These are phyloP conservation scores for Solanum chmielewskii DNA, from an alignment of 257 asterid genomes.

Conservation along the genomic window DNA sequence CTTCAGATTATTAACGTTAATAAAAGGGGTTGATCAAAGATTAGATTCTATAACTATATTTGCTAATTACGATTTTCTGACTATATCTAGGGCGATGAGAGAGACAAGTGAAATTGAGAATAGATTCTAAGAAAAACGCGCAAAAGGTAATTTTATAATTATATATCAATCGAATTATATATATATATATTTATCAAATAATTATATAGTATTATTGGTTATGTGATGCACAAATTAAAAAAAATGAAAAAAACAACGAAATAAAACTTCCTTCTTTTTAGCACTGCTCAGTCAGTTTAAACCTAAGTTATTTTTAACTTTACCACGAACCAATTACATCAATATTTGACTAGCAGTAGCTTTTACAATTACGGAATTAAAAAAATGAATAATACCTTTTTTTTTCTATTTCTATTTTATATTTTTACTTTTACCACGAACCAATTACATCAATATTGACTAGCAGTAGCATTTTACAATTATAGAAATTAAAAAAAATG, in stretches of 20 bases:
- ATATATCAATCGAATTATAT: no score
- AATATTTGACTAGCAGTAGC: neutral
- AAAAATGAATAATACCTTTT: neutral
- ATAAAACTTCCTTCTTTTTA: neutral
- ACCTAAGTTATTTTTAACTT: neutral
- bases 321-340: neutral
- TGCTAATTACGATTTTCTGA: no score
- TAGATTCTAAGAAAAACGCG: rapidly evolving
- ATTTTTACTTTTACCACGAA: neutral
- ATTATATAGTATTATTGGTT: no score
- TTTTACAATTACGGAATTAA: neutral
- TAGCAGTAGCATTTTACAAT: neutral
- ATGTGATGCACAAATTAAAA: rapidly evolving
- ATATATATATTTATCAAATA: no score
- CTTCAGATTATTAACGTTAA: no score
- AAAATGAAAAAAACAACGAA: no score
- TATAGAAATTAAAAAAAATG: neutral
- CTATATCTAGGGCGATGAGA: rapidly evolving
- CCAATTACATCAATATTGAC: neutral
- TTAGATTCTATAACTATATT: no score
- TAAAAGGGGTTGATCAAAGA: neutral
- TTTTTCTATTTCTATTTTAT: no score
- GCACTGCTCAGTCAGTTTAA: neutral
- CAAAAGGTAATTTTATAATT: rapidly evolving
- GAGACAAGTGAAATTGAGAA: no score